Conservation (phyloP, 306 rosid genomes). For the Medicago arabica region DNA sequence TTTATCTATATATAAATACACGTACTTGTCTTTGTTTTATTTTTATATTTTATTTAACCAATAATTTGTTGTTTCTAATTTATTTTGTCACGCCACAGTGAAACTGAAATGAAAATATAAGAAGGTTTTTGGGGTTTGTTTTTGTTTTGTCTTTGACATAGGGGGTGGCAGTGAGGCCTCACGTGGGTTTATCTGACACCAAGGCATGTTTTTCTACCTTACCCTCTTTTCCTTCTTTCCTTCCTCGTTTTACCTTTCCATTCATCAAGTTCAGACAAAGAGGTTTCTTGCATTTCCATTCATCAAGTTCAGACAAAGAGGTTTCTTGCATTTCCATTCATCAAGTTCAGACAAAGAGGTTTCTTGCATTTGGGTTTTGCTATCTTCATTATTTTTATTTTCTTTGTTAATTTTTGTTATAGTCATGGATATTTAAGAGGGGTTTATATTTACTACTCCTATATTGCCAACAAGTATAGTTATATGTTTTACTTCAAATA, state of each 20-base stretch:
- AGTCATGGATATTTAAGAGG: not conserved
- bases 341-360: conserved; percentile 49
- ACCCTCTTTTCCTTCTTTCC: conserved; percentile 51
- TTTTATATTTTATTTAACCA: too few species aligned
- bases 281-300: conserved; percentile 56
- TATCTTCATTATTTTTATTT: conserved; percentile 6
- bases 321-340: conserved; percentile 62
- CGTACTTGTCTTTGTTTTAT: conserved; percentile 9
- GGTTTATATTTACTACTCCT: not conserved
- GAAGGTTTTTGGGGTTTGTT: conserved; percentile 29
- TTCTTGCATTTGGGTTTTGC: conserved; percentile 62
- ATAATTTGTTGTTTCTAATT: not conserved
- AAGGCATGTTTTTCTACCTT: conserved; percentile 59
- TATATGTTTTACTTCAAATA: too few species aligned
- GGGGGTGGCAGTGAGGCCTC: conserved; percentile 38
- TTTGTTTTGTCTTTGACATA: conserved; percentile 42
- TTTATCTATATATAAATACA: conserved; percentile 27
- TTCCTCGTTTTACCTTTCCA: conserved; percentile 51
- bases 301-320: conserved; percentile 50
- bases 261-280: conserved; percentile 49
- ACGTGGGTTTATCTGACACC: conserved; percentile 64
- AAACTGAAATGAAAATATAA: not conserved
- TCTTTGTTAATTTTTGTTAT: too few species aligned
- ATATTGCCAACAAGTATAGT: too few species aligned
- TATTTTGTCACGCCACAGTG: conserved; percentile 44